Evolutionary conservation across 2,329 filamentous ascomycete genomes (phyloP), one percentile per base, ranked within the genome.

Genomic region (Ophiosphaerella korrae): DNA sequence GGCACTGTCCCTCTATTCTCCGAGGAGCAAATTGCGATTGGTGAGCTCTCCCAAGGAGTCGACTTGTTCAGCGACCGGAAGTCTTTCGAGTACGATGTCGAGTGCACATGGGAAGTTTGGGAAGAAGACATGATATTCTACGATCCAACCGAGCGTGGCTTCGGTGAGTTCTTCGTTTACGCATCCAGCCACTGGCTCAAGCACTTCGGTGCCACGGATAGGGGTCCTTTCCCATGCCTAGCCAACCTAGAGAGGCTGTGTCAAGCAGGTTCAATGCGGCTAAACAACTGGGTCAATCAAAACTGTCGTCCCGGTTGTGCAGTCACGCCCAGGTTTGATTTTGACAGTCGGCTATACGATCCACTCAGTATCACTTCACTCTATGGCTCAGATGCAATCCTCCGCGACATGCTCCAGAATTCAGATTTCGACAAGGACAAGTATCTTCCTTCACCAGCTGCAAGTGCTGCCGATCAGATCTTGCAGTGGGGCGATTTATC

Each of bases 81-180:
- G 32, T 23, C 53, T 18, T 48, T 48, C 23, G 46, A 56, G 42
- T 56, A 53, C 39, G 42, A 50, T 50, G 21, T n/a, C 2, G 21
- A 52, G 38, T 52, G 49, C 23, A 56, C 45, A 33, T 50, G 40
- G 50, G 53, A 56, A 24, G 31, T 21, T 6, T 56, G 42, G 49
- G 53, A 56, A 50, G 39, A 56, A 33, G 32, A 50, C 23, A 52
- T 53, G 42, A 53, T 52, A 44, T 31, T 39, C 29, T 56, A 52
- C 35, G 42, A 56, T 48, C 53, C 49, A 12, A 53, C 42, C 24
- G 45, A 52, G 42, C 45, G 49, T 8, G 46, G 53, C 14, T 56
- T 56, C 29, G 45, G 53, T 8, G 45, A 53, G 18, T 52, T 56
- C 46, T 56, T 56, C 35, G 46, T 50, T 29, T 29, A 29, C 11